Evolutionary conservation across 148 eudicot genomes (phyloP).

Genomic region (Rhododendron molle): DNA sequence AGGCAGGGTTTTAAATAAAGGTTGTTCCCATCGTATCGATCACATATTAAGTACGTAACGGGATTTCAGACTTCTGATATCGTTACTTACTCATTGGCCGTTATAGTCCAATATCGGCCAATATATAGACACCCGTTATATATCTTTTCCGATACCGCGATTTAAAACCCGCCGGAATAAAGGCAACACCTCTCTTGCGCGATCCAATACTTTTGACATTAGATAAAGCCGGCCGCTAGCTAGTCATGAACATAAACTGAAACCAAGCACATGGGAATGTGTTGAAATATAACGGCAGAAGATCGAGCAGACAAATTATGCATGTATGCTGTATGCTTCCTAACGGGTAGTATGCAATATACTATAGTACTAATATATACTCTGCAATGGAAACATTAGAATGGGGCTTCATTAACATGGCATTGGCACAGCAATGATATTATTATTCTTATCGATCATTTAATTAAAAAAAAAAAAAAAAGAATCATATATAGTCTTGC

Average conservation of each 20-base stretch:
- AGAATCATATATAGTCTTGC: not conserved
- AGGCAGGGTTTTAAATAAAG: no score
- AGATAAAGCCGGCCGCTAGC: not conserved
- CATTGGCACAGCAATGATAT: not conserved
- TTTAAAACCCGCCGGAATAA: no score
- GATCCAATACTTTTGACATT: not conserved
- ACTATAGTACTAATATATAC: not conserved
- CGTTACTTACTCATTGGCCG: no score
- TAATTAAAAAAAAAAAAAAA: no score
- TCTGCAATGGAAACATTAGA: not conserved
- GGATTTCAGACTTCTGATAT: no score
- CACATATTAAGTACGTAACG: no score
- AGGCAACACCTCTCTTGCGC: not conserved
- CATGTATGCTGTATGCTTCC: constrained; percentile 1
- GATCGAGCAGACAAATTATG: constrained; percentile 9
- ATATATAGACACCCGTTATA: no score
- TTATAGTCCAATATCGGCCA: no score
- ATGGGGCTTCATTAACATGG: constrained; percentile 14
- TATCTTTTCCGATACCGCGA: not conserved
- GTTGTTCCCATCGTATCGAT: not conserved
- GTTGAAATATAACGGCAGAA: not conserved
- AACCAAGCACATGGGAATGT: constrained; percentile 18
- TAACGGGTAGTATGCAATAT: not conserved
- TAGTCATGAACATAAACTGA: not conserved
- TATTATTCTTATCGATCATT: not conserved